A percentile compares a stretch with the other conserved stretches of the same genome.
Evolutionary conservation across 345 rosid species (phyloP).

Genomic region (Zanthoxylum bungeanum): DNA sequence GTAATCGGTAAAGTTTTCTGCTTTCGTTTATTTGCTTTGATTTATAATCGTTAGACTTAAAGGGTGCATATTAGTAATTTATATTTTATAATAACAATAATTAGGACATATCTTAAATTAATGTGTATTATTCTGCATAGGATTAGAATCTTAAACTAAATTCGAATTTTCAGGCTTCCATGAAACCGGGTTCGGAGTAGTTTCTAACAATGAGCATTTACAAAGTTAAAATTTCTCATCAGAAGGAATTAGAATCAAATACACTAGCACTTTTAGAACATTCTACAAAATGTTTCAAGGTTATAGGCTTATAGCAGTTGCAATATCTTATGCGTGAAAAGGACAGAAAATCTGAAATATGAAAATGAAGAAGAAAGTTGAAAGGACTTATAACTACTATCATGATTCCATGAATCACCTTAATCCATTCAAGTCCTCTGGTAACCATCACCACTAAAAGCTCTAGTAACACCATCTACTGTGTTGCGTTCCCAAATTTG

Average conservation of each 20-base stretch:
- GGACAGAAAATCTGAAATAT: conserved; percentile 7
- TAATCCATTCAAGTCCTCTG: conserved; percentile 89
- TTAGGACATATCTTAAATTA: too few species aligned
- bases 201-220: too few species aligned
- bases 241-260: not conserved
- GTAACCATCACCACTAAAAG: conserved; percentile 88
- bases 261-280: not conserved
- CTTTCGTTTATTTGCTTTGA: too few species aligned
- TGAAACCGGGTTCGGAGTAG: too few species aligned
- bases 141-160: too few species aligned
- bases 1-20: too few species aligned
- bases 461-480: conserved; percentile 58
- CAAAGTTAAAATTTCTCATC: too few species aligned
- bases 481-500: conserved; percentile 87
- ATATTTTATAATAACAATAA: too few species aligned
- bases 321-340: not conserved
- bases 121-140: too few species aligned
- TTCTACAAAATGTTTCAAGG: not conserved
- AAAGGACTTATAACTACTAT: not conserved
- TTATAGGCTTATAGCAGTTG: not conserved
- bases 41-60: too few species aligned
- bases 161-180: too few species aligned
- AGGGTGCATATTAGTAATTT: too few species aligned
- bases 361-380: not conserved
- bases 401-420: conserved; percentile 39